Evolutionary conservation across 148 eudicot genomes (phyloP).

Genomic region (Cornus suecica): DNA sequence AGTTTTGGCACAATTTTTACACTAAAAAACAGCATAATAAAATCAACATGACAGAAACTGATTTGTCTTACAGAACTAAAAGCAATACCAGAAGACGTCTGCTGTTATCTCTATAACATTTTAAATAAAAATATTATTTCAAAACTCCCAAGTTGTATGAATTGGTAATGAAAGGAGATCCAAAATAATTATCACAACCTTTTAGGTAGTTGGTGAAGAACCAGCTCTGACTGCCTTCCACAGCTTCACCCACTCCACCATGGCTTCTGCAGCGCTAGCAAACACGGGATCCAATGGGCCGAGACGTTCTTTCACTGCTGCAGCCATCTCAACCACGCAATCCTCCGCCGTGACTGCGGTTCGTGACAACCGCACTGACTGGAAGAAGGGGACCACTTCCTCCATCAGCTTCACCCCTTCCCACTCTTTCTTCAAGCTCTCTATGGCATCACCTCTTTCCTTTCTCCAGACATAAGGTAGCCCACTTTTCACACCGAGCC

Average conservation of each 20-base stretch:
- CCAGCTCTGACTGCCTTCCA: conserved; percentile 53
- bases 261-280: conserved; percentile 73
- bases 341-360: conserved; percentile 65
- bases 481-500: conserved; percentile 81
- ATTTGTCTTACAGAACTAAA: no score
- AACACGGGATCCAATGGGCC: conserved; percentile 48
- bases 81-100: no score
- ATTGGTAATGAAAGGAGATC: background rate
- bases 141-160: background rate
- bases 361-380: conserved; percentile 52
- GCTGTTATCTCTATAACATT: no score
- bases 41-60: no score
- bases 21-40: no score
- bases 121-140: no score
- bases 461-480: conserved; percentile 87
- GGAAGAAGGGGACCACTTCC: conserved; percentile 78
- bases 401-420: conserved; percentile 92
- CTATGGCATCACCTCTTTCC: conserved; percentile 75
- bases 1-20: no score
- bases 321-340: conserved; percentile 77
- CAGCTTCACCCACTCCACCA: conserved; percentile 80
- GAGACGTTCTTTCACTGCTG: conserved; percentile 55
- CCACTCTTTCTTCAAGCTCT: conserved; percentile 93
- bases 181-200: background rate
- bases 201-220: conserved; percentile 9